Evolutionary conservation across 129 eudicot species (phyloP).

Genomic region (Helianthus tuberosus): DNA sequence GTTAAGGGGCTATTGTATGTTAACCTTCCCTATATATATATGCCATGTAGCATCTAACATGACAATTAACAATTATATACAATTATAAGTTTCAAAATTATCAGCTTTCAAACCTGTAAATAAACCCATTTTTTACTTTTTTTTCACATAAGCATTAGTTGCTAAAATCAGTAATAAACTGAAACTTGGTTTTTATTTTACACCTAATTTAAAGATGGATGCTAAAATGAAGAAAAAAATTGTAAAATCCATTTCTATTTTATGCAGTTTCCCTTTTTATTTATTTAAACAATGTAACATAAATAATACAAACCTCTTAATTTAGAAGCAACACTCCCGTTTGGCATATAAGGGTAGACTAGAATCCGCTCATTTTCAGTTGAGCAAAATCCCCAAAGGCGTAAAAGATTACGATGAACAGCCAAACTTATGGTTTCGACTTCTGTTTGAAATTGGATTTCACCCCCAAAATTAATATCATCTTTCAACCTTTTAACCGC

Average conservation of each 20-base stretch:
- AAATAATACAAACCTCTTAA: conserved; percentile 59
- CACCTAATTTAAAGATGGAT: background rate
- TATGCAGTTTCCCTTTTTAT: background rate
- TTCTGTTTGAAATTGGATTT: conserved; percentile 94
- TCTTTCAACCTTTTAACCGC: conserved; percentile 93
- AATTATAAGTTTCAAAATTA: background rate
- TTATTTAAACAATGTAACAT: background rate
- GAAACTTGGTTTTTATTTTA: background rate
- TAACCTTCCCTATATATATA: too few species aligned
- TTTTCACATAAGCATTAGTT: background rate
- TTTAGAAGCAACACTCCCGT: conserved; percentile 93
- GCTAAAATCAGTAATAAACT: too few species aligned
- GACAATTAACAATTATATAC: background rate
- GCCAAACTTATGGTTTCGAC: conserved; percentile 92
- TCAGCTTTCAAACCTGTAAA: background rate
- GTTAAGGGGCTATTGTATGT: too few species aligned
- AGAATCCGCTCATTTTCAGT: conserved; percentile 88
- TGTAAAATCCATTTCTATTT: background rate
- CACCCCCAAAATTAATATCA: conserved; percentile 74
- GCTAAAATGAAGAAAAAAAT: background rate
- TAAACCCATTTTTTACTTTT: background rate
- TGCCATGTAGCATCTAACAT: background rate
- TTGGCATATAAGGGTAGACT: conserved; percentile 89
- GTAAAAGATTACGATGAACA: conserved; percentile 90
- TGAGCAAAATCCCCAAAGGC: conserved; percentile 89